Evolutionary conservation across 352 stramenopile genomes (phyloP), one percentile per base, ranked within the genome.

Genomic region (Elongisporangium prolatum): DNA sequence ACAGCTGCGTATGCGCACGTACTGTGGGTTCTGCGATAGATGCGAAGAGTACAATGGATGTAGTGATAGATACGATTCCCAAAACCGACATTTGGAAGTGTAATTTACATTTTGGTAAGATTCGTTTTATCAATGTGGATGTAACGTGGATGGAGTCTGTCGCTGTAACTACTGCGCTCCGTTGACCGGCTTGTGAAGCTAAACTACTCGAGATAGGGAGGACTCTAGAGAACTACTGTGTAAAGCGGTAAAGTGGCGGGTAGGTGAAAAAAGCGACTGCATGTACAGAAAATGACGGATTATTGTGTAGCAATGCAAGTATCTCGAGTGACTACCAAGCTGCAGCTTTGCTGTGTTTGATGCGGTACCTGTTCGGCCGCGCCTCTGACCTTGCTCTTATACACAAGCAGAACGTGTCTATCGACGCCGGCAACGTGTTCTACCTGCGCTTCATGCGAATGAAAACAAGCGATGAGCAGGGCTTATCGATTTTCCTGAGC

Each of bases 361-460:
- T 75, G 60, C 72, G 61, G 65, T 70, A 72, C 52, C 52, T 72
- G 7, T 78, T 80, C n/a, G 68, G 70, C 0, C 60, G 64, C 2
- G 68, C 68, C 0, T 77, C 63, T 0, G 57, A 75, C 16, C 40
- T 73, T 1, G 50, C 57, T 1, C 55, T 69, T 9, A 11, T 79
- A 0, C 55, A n/a, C 1, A 75, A 74, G n/a, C 56, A 68, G 17
- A 60, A 68, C 6, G 34, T 74, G 1, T 64, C 63, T 22, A 52
- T 70, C 16, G 60, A 63, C 24, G 25, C 25, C 4, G 61, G 54
- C n/a, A n/a, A n/a, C n/a, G n/a, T n/a, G n/a, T n/a, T n/a, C n/a
- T n/a, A n/a, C n/a, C n/a, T n/a, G n/a, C 17, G 50, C 4, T 65
- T 78, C 2, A 16, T 72, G 1, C 58, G 65, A 0, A 21, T 74